These are phyloP conservation scores for Cercophora samala DNA, from an alignment of 495 filamentous ascomycete species.

Conservation along the genomic window DNA sequence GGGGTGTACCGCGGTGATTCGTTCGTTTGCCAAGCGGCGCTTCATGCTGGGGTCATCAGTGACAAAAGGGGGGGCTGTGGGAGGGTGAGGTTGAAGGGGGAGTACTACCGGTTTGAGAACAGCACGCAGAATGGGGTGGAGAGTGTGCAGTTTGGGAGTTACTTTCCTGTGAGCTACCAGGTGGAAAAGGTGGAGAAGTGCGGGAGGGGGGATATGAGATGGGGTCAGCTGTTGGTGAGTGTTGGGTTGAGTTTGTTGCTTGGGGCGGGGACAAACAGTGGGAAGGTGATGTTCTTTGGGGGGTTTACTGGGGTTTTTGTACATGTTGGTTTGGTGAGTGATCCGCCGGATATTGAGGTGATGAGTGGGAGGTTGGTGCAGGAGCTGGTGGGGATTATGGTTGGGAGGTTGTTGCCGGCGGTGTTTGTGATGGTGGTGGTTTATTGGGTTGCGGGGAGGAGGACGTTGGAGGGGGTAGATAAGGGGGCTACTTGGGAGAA, in stretches of 20 bases:
- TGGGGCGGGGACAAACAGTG: conserved; percentile 66
- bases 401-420: conserved; percentile 74
- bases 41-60: conserved; percentile 61
- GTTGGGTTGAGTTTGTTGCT: conserved; percentile 61
- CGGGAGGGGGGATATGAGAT: conserved; percentile 34
- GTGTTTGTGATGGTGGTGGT: conserved; percentile 72
- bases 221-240: conserved; percentile 67
- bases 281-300: conserved; percentile 67
- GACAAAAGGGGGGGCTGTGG: conserved; percentile 70
- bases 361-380: background rate
- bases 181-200: conserved; percentile 43
- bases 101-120: conserved; percentile 58
- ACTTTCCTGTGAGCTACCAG: conserved; percentile 72
- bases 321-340: conserved; percentile 74
- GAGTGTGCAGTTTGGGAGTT: conserved; percentile 67
- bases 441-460: conserved; percentile 55
- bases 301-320: conserved; percentile 71
- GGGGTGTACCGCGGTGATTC: conserved; percentile 71
- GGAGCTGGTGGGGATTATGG: background rate
- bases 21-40: conserved; percentile 49
- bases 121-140: conserved; percentile 61
- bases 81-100: conserved; percentile 56
- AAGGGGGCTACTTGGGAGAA: background rate
- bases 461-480: conserved; percentile 38
- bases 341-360: conserved; percentile 54